phyloP scores from a whole-genome alignment of 2,329 filamentous ascomycete genomes.

The Neofusicoccum kwambonambiense region DNA sequence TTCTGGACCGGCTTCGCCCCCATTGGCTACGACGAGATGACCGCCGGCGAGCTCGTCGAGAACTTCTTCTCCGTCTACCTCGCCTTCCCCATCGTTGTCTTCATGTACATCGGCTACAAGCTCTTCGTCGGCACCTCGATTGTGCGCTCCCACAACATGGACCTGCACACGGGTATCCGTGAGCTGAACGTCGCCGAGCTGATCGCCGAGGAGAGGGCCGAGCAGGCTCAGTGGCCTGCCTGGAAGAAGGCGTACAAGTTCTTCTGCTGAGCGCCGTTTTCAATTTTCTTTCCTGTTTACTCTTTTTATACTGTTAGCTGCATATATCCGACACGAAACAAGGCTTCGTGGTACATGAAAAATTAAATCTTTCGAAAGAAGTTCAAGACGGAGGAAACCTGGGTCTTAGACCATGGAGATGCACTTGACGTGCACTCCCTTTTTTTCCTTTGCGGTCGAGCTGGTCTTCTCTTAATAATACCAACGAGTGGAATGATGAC shows the following conservation, averaged over 20 bases:
- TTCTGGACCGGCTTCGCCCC: conserved; percentile 26
- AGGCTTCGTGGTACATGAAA: background rate
- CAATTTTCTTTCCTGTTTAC: background rate
- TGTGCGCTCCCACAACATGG: conserved; percentile 72
- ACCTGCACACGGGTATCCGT: conserved; percentile 78
- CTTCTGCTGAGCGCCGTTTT: conserved; percentile 37
- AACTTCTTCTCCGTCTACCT: conserved; percentile 76
- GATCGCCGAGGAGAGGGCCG: conserved; percentile 75
- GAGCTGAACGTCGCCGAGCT: conserved; percentile 80
- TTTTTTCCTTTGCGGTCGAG: no score
- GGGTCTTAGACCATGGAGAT: no score
- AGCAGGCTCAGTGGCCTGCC: conserved; percentile 55
- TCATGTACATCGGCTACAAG: conserved; percentile 69
- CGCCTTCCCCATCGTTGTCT: conserved; percentile 72
- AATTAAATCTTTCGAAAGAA: background rate
- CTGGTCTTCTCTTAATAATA: background rate
- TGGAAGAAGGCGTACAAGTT: conserved; percentile 53
- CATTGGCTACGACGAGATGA: conserved; percentile 32
- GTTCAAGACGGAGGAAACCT: no score
- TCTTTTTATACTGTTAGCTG: background rate
- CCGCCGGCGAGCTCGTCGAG: conserved; percentile 43
- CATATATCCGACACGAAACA: background rate
- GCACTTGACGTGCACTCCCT: no score
- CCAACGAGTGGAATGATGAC: background rate
- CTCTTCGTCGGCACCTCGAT: conserved; percentile 68